phyloP scores from a whole-genome alignment of 129 eudicot genomes.

The Pittosporum tobira region DNA sequence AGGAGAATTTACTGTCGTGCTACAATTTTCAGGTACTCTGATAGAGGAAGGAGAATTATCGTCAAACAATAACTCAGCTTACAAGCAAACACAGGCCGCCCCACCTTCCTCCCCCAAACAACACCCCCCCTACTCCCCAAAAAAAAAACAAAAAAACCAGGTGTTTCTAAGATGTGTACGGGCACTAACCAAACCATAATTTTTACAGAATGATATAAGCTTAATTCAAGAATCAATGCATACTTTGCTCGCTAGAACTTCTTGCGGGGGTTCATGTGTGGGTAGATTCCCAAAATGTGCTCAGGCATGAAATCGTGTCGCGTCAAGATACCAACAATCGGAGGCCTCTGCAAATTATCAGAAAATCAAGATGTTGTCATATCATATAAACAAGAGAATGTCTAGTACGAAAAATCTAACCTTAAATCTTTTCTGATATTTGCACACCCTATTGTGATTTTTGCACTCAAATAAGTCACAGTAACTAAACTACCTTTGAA shows the following conservation, averaged over 20 bases:
- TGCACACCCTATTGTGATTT: not conserved
- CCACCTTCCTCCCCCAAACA: no score
- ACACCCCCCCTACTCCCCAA: no score
- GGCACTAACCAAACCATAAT: not conserved
- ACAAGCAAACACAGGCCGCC: no score
- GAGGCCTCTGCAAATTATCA: constrained; percentile 23
- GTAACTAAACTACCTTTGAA: no score
- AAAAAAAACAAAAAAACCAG: no score
- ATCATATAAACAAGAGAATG: not conserved
- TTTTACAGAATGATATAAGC: not conserved
- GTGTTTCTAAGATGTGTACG: not conserved
- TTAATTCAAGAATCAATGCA: not conserved
- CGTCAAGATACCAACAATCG: constrained; percentile 22
- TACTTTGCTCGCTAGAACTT: not conserved
- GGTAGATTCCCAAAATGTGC: constrained; percentile 22
- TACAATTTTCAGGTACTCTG: no score
- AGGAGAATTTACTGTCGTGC: no score
- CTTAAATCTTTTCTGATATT: no score
- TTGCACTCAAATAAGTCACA: no score
- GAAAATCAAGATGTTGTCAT: constrained; percentile 4
- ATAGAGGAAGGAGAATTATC: no score
- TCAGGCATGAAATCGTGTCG: constrained; percentile 27
- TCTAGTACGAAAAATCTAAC: no score
- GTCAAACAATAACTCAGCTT: not conserved
- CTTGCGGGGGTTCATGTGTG: constrained; percentile 7